These are phyloP conservation scores for Clitoria ternatea DNA, from an alignment of 306 rosid genomes.

Conservation along the genomic window DNA sequence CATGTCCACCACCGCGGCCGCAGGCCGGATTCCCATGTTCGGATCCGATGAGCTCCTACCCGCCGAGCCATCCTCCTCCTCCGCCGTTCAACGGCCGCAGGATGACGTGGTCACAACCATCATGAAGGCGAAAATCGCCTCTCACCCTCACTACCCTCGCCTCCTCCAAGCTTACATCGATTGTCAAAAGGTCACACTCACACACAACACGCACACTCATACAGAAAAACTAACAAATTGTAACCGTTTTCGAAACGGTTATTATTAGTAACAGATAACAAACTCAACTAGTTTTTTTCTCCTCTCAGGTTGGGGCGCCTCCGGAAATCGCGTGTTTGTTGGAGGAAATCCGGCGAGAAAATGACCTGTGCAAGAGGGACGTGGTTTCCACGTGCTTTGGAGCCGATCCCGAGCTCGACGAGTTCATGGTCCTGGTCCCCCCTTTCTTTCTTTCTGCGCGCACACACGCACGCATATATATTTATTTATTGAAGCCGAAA, in stretches of 20 bases:
- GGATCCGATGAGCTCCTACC: slow-evolving; percentile 78
- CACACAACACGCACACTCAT: no score
- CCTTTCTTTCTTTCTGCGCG: not conserved
- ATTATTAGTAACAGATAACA: not conserved
- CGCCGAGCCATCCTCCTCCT: slow-evolving; percentile 34
- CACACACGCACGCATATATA: not conserved
- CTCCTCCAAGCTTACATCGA: slow-evolving; percentile 89
- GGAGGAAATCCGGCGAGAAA: slow-evolving; percentile 76
- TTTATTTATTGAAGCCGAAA: not conserved
- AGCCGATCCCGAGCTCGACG: slow-evolving; percentile 99
- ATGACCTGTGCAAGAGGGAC: slow-evolving; percentile 51
- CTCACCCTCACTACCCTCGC: slow-evolving; percentile 85
- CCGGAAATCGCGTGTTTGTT: slow-evolving; percentile 76
- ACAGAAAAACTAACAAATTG: not conserved
- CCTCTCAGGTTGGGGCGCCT: slow-evolving; percentile 83
- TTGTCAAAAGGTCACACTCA: slow-evolving; percentile 67
- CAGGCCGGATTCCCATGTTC: slow-evolving; percentile 57
- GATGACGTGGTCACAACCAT: slow-evolving; percentile 28
- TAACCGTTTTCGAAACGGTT: slow-evolving; percentile 11
- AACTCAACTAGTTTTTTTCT: not conserved
- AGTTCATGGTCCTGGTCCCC: slow-evolving; percentile 76
- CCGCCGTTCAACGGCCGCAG: slow-evolving; percentile 41
- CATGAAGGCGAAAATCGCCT: slow-evolving; percentile 84
- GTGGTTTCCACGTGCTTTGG: slow-evolving; percentile 81
- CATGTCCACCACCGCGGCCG: slow-evolving; percentile 30